These are phyloP conservation scores for Cucumis melo DNA, from an alignment of 306 rosid species.

Conservation along the genomic window DNA sequence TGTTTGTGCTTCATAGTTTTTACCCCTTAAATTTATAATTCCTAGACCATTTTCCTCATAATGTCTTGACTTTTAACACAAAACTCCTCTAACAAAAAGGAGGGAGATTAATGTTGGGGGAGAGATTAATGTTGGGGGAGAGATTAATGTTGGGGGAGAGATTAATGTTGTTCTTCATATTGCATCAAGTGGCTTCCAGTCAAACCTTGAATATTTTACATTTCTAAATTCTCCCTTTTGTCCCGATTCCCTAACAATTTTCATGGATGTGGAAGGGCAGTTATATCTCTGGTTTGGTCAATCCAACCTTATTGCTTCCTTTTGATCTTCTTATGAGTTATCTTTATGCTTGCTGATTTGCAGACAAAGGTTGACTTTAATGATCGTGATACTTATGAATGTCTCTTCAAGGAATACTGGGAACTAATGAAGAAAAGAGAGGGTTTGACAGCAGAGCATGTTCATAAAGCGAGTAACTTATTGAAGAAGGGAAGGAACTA, in stretches of 20 bases:
- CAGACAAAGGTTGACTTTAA: constrained; percentile 46
- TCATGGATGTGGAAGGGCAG: background rate
- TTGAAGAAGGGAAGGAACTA: constrained; percentile 25
- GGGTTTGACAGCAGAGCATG: constrained; percentile 28
- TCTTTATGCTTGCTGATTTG: background rate
- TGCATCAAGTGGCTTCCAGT: background rate
- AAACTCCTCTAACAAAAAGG: background rate
- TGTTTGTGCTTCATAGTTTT: no score
- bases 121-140: background rate
- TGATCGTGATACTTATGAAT: constrained; percentile 36
- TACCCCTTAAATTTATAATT: background rate
- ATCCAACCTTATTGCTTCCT: background rate
- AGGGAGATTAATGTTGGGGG: background rate
- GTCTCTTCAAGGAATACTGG: constrained; percentile 44
- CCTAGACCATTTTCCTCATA: background rate
- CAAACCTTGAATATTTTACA: background rate
- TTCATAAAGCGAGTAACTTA: constrained; percentile 17
- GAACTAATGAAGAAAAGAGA: constrained; percentile 31
- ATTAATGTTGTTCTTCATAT: background rate
- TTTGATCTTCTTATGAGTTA: background rate
- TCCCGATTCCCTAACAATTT: background rate
- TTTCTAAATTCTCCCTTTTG: background rate
- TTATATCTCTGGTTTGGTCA: background rate
- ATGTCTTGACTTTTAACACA: background rate
- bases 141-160: background rate